Base-by-base conservation (phyloP, 1,284 basidiomycete species). In the Boletus mariae region DNA sequence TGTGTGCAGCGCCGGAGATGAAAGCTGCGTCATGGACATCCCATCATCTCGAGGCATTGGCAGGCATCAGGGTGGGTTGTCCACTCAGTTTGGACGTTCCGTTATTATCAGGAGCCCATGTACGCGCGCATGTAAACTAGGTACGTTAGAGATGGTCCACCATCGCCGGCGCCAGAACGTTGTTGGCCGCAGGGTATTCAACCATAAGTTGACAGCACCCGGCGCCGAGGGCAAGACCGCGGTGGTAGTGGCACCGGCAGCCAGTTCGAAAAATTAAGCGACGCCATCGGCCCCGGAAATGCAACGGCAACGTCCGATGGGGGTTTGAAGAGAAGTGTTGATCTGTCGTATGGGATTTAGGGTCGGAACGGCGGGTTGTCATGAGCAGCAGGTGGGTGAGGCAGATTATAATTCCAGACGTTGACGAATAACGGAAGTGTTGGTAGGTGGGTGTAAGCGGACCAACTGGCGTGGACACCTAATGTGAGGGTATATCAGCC, bases 1-100 rank as follows among this genome's bases (percentile, higher is more conserved):
- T 25, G 15, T 8, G 26, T 50, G 43, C 49, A 47, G 34, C 46
- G 34, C n/a, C 61, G 64, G 65, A 67, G 46, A 67, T 67, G 61
- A 62, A 66, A 49, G 42, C 15, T 28, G 47, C 26, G 34, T 37
- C 23, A 35, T 20, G 8, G 7, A 28, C 26, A 9, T n/a, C 42
- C 25, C 15, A 13, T 20, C 42, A 2, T 23, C 40, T 41, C 20
- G 23, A 41, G 17, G 40, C 20, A 25, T 25, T 25, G 40, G 40
- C 12, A 25, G 25, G 15, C 37, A 35, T 12, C 31, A 12, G 26
- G 32, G 44, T 37, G 23, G 32, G 34, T 37, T n/a, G 38, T 41
- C 41, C 34, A 47, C 13, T 41, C 28, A 17, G 15, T 29, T 43
- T 40, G 20, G 11, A 40, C 3, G 3, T 40, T 40, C 20, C 17